A percentile compares a stretch with the other conserved stretches of the same genome.
Evolutionary conservation across 1,139 yeast species (phyloP).

Genomic region (Geotrichum carabidarum): DNA sequence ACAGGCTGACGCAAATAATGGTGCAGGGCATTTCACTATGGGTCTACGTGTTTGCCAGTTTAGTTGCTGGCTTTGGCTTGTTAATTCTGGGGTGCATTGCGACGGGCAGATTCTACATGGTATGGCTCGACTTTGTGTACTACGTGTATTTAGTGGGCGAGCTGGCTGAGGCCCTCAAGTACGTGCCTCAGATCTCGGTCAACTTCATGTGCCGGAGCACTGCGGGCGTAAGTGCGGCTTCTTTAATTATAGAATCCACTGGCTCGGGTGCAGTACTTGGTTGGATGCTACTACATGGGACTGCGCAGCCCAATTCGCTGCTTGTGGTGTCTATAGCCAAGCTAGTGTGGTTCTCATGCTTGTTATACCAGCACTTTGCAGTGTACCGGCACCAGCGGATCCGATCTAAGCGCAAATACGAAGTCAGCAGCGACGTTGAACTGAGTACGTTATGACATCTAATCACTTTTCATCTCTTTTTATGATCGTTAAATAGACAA

Average conservation of each 20-base stretch:
- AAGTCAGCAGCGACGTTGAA: background rate
- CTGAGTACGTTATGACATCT: background rate
- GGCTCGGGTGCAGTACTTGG: constrained; percentile 6
- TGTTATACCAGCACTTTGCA: constrained; percentile 6
- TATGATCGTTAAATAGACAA: constrained; percentile 5
- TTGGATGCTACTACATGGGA: background rate
- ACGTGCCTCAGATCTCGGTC: constrained; percentile 24
- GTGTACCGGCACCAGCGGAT: constrained; percentile 9
- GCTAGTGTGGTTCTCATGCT: background rate
- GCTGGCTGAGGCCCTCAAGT: constrained; percentile 15
- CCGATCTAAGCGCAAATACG: background rate
- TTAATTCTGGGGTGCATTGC: constrained; percentile 7
- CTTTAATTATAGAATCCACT: constrained; percentile 1
- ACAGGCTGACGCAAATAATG: constrained; percentile 12
- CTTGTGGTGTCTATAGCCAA: constrained; percentile 6
- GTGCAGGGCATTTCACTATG: constrained; percentile 14
- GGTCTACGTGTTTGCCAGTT: background rate
- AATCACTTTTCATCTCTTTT: background rate
- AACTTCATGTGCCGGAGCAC: constrained; percentile 21
- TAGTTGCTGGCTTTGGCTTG: constrained; percentile 4
- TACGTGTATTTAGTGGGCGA: constrained; percentile 22
- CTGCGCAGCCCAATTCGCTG: constrained; percentile 14
- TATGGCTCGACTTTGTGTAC: constrained; percentile 24
- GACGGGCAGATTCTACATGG: constrained; percentile 20
- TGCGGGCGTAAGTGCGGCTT: constrained; percentile 12